Base-by-base conservation (phyloP, 805 yeast species). In the Cyberlindnera lachancei region DNA sequence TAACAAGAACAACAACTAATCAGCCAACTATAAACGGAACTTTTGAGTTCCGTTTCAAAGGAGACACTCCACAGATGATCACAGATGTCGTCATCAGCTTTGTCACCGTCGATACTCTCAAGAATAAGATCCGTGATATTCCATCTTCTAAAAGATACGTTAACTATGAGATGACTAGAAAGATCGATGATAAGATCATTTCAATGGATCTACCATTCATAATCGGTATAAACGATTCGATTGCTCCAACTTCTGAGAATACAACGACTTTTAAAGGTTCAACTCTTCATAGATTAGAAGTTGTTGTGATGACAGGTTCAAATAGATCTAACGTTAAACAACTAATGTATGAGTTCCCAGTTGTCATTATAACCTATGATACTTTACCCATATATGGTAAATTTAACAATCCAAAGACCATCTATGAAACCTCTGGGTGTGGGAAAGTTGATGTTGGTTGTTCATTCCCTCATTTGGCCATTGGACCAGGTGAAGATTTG, bases 181-280 rank as follows among this genome's bases (percentile, higher is more conserved):
- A 68, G 3, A 58, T 67, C 6, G 54, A 54, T 26, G 61, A 63
- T 33, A 61, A 63, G 16, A 45, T 71, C 15, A 42, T 76, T 4
- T 81, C 77, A 0, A 45, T 77, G 23, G 83, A 77, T 45, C 49
- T 77, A 2, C 85, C 85, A 0, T 53, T 78, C 24, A 55, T 76
- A 4, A 64, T 78, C 12, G 76, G 74, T 0, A 52, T 78, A 14
- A 75, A 73, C 1, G 66, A 66, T 29, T 72, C 73, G 32, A 60
- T 75, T 4, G 58, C 64, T 9, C 65, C 77, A 18, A 73, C 80
- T 18, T 73, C 76, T 6, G 65, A 57, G 5, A 48, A 53, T 13
- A 70, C 75, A 2, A n/a, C n/a, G n/a, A n/a, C n/a, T n/a, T n/a
- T n/a, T n/a, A 58, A 59, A 18, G 68, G 76, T 5, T 29, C 35